phyloP scores from a whole-genome alignment of 1,139 yeast genomes.

The Groenewaldozyma auringiensis region DNA sequence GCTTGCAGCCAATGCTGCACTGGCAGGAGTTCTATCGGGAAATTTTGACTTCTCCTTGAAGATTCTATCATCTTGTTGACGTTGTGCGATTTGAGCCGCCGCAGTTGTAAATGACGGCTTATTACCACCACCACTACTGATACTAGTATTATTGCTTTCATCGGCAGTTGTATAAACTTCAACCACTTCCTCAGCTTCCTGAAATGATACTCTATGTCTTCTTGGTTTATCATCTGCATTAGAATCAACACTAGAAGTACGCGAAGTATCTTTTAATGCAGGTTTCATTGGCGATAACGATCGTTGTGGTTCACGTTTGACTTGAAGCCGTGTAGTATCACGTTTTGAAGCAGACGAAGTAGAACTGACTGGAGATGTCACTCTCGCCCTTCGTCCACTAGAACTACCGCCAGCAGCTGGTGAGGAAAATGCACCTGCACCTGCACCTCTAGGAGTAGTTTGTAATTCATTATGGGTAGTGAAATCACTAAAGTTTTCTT shows the following conservation, averaged over 20 bases:
- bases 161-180: background rate
- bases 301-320: conserved; percentile 23
- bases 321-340: background rate
- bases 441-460: background rate
- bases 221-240: conserved; percentile 4
- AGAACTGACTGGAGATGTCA: conserved; percentile 4
- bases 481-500: conserved; percentile 14
- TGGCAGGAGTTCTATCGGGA: conserved; percentile 7
- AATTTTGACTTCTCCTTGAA: background rate
- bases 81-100: conserved; percentile 1
- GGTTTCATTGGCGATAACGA: conserved; percentile 28
- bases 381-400: background rate
- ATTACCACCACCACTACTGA: background rate
- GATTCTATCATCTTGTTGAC: background rate
- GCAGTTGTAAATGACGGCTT: background rate
- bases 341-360: background rate
- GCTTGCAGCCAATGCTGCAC: conserved; percentile 19
- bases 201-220: conserved; percentile 2
- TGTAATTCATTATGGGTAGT: background rate
- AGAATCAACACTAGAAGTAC: conserved; percentile 9
- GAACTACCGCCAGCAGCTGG: background rate
- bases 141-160: background rate
- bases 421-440: no score
- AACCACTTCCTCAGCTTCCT: background rate
- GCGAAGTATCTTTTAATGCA: conserved; percentile 23